Conservation (phyloP, 169 alveolate species). For the Plasmodium knowlesi region DNA sequence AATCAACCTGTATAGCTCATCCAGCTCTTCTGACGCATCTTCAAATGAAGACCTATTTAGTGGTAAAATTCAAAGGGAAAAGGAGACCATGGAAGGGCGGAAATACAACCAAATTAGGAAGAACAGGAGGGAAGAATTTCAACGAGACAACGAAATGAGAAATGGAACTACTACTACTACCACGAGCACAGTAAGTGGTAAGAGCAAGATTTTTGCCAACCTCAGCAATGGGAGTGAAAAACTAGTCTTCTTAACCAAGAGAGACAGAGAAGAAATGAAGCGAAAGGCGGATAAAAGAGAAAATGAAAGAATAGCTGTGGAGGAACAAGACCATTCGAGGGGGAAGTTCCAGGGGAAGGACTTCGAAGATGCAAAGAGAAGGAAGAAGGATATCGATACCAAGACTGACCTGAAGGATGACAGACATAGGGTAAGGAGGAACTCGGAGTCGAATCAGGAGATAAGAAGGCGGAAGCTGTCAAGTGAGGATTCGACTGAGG, state of each 20-base stretch:
- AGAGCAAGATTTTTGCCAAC: constrained; percentile 43
- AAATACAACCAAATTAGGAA: not conserved
- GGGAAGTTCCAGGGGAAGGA: constrained; percentile 9
- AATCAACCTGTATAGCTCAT: not conserved
- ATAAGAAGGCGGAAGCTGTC: not conserved
- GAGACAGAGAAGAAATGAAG: constrained; percentile 77
- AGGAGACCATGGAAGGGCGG: not conserved
- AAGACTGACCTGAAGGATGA: not conserved
- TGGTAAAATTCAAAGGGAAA: not conserved
- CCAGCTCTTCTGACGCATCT: not conserved
- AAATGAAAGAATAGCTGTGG: constrained; percentile 19
- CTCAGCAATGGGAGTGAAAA: constrained; percentile 19
- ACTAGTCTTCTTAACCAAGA: constrained; percentile 79
- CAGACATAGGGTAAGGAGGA: not conserved
- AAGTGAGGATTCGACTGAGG: not conserved
- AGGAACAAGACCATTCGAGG: constrained; percentile 52
- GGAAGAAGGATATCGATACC: constrained; percentile 2
- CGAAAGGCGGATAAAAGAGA: constrained; percentile 70
- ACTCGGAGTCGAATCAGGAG: not conserved
- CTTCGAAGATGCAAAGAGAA: not conserved
- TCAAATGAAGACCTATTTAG: not conserved
- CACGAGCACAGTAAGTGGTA: constrained; percentile 18
- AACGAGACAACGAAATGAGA: not conserved
- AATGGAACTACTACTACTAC: not conserved
- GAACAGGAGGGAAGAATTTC: constrained; percentile 1